Evolutionary conservation across 208 protist species (phyloP), one percentile per base, ranked within the genome.

Genomic region (Herpetomonas muscarum): DNA sequence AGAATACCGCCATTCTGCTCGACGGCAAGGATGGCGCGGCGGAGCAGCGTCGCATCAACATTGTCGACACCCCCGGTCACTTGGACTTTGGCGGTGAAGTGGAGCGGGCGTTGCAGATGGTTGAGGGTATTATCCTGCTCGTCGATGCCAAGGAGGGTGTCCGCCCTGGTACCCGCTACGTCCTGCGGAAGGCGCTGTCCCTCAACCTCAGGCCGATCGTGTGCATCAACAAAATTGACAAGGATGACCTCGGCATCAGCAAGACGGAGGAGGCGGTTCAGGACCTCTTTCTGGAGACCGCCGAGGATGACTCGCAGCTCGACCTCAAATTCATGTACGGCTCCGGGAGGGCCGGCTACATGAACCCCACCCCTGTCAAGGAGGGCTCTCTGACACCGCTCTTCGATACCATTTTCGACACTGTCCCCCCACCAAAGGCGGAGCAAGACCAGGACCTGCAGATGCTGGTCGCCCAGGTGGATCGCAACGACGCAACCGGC

Each of bases 11-110:
- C 9, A 85, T 97, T 67, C 32, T 93, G 13, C 79, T 96, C 46
- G 57, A 48, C 4, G 76, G 85, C 29, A 28, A 83, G 21, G 64
- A 53, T 34, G 77, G 71, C 12, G 25, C 17, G 25, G 46, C 44
- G 10, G 54, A 41, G 2, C 59, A 70, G 61, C 74, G 94, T 25
- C 90, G 85, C 45, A 95, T 98, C 55, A 99, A 99, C 64, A 98
- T 99, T 76, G 92, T 98, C 21, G 97, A 99, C 76, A 99, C 97
- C 19, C 97, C 97, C 42, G 98, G 96, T 19, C 98, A 99, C 62
- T 84, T 97, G 67, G 98, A 99, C 81, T 99, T 99, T 71, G 94
- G 90, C 22, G 97, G 97, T 22, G 98, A 99, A 68, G 97, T 99
- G 30, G 98, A 99, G 81, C 93, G 98, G 17, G 90, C 97, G 2